Percentiles rank a stretch among this genome's conserved stretches.
These are phyloP conservation scores for Zygotorulaspora florentina DNA, from an alignment of 805 yeast genomes.

Conservation along the genomic window DNA sequence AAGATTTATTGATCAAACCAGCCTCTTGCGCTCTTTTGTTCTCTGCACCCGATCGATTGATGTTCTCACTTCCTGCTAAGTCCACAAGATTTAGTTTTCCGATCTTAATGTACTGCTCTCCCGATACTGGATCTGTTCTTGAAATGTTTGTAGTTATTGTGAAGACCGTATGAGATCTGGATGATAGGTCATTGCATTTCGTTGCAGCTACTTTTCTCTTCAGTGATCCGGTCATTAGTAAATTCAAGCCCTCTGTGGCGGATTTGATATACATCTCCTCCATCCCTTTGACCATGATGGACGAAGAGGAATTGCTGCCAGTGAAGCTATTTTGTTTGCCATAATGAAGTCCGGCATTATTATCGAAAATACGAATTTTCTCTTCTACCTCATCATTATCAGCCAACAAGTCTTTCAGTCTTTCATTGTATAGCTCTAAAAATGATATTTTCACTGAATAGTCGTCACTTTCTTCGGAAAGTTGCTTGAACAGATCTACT, in stretches of 20 bases:
- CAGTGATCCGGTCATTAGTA: constrained; percentile 53
- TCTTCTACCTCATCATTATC: constrained; percentile 36
- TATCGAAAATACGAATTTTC: constrained; percentile 50
- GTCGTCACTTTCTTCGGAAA: constrained; percentile 45
- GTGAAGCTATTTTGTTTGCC: neutral
- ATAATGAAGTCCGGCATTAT: constrained; percentile 20
- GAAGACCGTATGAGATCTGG: constrained; percentile 77
- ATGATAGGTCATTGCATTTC: constrained; percentile 68
- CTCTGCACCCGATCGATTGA: constrained; percentile 76
- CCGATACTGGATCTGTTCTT: constrained; percentile 43
- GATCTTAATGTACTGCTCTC: constrained; percentile 46
- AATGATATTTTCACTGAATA: constrained; percentile 67
- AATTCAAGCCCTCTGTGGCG: constrained; percentile 48
- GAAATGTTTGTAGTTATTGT: constrained; percentile 60
- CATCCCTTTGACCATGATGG: constrained; percentile 54
- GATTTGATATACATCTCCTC: constrained; percentile 48
- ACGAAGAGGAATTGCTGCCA: constrained; percentile 13
- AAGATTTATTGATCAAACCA: constrained; percentile 81
- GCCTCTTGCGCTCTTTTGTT: constrained; percentile 86
- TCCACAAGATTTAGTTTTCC: constrained; percentile 86
- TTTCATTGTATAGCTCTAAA: constrained; percentile 80
- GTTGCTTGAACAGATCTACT: constrained; percentile 48
- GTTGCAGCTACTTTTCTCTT: constrained; percentile 75
- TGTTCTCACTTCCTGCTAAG: constrained; percentile 89
- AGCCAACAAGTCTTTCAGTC: constrained; percentile 60